A percentile compares a stretch with the other conserved stretches of the same genome.
Conservation (phyloP, 148 eudicot genomes). For the Hydrangea macrophylla region DNA sequence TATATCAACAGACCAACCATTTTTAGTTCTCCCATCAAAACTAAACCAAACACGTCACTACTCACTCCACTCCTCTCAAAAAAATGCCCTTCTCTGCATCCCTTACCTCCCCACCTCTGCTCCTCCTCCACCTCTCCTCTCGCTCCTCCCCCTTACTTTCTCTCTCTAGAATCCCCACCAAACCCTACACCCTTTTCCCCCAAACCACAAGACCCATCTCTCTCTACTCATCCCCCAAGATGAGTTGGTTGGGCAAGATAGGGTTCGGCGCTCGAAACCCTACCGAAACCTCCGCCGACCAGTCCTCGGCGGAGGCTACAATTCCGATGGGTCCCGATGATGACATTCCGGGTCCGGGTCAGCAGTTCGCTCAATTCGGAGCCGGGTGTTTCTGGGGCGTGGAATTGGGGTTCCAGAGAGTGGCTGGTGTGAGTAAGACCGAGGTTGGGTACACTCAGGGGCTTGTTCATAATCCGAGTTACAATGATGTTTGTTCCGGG, state of each 20-base stretch:
- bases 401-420: conserved; percentile 45
- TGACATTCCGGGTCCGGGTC: conserved; percentile 35
- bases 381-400: conserved; percentile 54
- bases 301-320: conserved; percentile 23
- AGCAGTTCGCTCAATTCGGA: conserved; percentile 41
- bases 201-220: conserved; percentile 10
- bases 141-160: neutral
- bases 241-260: conserved; percentile 32
- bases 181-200: conserved; percentile 3
- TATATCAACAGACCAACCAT: too few relatives aligned
- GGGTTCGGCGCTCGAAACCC: conserved; percentile 36
- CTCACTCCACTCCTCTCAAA: too few relatives aligned
- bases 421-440: conserved; percentile 41
- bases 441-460: conserved; percentile 47
- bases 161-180: neutral
- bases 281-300: conserved; percentile 22
- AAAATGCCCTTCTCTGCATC: conserved; percentile 16
- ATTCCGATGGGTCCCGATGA: conserved; percentile 33
- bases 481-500: conserved; percentile 34
- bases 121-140: neutral
- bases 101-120: neutral
- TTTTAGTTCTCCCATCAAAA: too few relatives aligned
- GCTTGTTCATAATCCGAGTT: conserved; percentile 19
- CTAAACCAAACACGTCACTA: conserved; percentile 17
- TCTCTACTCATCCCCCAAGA: conserved; percentile 10